These are phyloP conservation scores for Sugiyamaella novakii DNA, from an alignment of 1,139 yeast genomes.

Conservation along the genomic window DNA sequence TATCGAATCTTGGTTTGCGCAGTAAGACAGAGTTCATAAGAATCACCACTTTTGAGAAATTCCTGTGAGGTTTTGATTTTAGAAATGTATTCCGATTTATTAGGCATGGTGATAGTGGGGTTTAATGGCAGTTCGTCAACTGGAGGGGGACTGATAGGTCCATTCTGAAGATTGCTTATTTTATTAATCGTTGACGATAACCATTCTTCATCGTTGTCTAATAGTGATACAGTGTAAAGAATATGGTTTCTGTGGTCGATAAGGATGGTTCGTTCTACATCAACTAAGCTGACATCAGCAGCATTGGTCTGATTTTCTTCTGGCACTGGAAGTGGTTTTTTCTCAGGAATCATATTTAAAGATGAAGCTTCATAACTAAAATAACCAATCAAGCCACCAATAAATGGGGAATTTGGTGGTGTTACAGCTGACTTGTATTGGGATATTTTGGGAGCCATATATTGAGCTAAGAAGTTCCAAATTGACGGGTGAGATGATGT, in stretches of 20 bases:
- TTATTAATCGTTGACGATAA: conserved; percentile 11
- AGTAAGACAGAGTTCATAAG: conserved; percentile 91
- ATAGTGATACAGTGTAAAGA: conserved; percentile 60
- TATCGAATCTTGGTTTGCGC: conserved; percentile 66
- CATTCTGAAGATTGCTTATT: conserved; percentile 4
- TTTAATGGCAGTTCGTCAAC: conserved; percentile 50
- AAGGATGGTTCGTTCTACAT: conserved; percentile 65
- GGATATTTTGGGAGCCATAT: conserved; percentile 48
- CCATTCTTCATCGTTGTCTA: conserved; percentile 42
- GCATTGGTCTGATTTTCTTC: conserved; percentile 14
- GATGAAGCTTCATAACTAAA: conserved; percentile 73
- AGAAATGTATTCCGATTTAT: conserved; percentile 53
- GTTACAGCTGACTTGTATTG: conserved; percentile 28
- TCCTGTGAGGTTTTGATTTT: conserved; percentile 70
- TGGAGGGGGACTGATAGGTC: conserved; percentile 39
- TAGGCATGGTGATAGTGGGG: conserved; percentile 53
- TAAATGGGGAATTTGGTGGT: conserved; percentile 47
- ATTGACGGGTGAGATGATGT: conserved; percentile 32
- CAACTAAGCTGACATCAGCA: conserved; percentile 78
- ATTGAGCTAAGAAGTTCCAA: conserved; percentile 55
- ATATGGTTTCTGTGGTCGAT: conserved; percentile 52
- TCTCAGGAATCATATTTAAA: conserved; percentile 46
- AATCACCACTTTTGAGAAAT: conserved; percentile 76
- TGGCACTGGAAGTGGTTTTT: conserved; percentile 25
- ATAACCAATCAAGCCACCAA: conserved; percentile 87